A percentile compares a stretch with the other conserved stretches of the same genome.
These are phyloP conservation scores for Aureobasidium sp. DNA, from an alignment of 2,329 filamentous ascomycete genomes.

Conservation along the genomic window DNA sequence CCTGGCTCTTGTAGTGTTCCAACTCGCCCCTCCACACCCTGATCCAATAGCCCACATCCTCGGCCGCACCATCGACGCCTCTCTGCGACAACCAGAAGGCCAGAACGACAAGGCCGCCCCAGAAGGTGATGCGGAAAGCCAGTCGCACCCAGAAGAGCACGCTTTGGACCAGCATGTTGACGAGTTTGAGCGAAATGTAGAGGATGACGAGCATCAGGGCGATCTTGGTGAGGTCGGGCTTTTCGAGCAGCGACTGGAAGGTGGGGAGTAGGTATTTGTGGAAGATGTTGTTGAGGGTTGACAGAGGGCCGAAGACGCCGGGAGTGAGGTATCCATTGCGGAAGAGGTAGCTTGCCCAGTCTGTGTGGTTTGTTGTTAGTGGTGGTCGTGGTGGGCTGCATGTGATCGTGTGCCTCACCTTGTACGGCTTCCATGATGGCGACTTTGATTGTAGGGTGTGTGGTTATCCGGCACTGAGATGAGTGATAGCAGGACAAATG, in stretches of 20 bases:
- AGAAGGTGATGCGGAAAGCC: slow-evolving; percentile 54
- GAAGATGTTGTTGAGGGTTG: slow-evolving; percentile 16
- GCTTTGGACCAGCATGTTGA: slow-evolving; percentile 60
- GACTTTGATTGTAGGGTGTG: background rate
- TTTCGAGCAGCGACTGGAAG: slow-evolving; percentile 23
- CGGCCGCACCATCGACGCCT: slow-evolving; percentile 54
- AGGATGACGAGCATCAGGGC: slow-evolving; percentile 51
- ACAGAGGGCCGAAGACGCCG: slow-evolving; percentile 18
- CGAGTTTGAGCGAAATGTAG: slow-evolving; percentile 54
- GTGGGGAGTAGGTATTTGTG: slow-evolving; percentile 23
- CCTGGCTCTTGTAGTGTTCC: slow-evolving; percentile 28
- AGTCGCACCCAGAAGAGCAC: slow-evolving; percentile 71
- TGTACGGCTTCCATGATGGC: slow-evolving; percentile 23
- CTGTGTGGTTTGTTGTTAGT: slow-evolving; percentile 17
- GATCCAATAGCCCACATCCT: slow-evolving; percentile 43
- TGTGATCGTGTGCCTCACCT: slow-evolving; percentile 17
- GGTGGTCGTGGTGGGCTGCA: background rate
- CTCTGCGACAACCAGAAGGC: slow-evolving; percentile 50
- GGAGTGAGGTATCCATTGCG: slow-evolving; percentile 16
- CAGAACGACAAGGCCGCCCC: slow-evolving; percentile 48
- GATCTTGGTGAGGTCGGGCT: slow-evolving; percentile 43
- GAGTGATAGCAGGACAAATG: background rate
- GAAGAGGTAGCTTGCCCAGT: slow-evolving; percentile 25
- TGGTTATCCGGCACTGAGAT: background rate
- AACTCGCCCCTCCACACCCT: slow-evolving; percentile 32